These are phyloP conservation scores for Trichophyton simii DNA, from an alignment of 2,329 filamentous ascomycete genomes.

Conservation along the genomic window DNA sequence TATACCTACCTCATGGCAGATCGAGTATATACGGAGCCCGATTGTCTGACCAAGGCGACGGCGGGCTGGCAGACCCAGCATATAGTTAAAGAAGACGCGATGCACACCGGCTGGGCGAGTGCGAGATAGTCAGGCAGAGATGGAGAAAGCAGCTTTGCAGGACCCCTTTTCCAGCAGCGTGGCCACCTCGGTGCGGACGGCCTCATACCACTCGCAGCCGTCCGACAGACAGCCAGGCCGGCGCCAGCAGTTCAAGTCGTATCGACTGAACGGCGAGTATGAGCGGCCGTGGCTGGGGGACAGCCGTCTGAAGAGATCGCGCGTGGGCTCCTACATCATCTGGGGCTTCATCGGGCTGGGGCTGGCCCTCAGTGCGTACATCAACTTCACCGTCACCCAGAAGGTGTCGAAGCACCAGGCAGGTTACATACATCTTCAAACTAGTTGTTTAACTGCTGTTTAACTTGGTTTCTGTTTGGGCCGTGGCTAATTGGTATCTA, in stretches of 20 bases:
- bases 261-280: slow-evolving; percentile 11
- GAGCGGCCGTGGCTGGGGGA: slow-evolving; percentile 11
- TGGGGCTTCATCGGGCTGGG: slow-evolving; percentile 17
- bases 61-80: no score
- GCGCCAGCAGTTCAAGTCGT: slow-evolving; percentile 12
- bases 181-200: slow-evolving; percentile 26
- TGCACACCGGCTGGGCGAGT: no score
- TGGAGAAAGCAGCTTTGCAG: slow-evolving; percentile 12
- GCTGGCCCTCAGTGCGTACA: slow-evolving; percentile 22
- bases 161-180: slow-evolving; percentile 16
- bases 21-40: no score
- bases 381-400: slow-evolving; percentile 22
- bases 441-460: neutral
- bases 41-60: no score
- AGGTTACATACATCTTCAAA: neutral
- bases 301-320: slow-evolving; percentile 7
- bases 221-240: slow-evolving; percentile 8
- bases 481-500: neutral
- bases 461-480: neutral
- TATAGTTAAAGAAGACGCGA: no score
- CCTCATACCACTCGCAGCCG: slow-evolving; percentile 19
- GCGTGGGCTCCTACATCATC: slow-evolving; percentile 13
- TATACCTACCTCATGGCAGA: no score
- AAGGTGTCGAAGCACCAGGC: slow-evolving; percentile 14
- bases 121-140: neutral